Base-by-base conservation (phyloP, 1,284 basidiomycete genomes). In the Ustilago curta region DNA sequence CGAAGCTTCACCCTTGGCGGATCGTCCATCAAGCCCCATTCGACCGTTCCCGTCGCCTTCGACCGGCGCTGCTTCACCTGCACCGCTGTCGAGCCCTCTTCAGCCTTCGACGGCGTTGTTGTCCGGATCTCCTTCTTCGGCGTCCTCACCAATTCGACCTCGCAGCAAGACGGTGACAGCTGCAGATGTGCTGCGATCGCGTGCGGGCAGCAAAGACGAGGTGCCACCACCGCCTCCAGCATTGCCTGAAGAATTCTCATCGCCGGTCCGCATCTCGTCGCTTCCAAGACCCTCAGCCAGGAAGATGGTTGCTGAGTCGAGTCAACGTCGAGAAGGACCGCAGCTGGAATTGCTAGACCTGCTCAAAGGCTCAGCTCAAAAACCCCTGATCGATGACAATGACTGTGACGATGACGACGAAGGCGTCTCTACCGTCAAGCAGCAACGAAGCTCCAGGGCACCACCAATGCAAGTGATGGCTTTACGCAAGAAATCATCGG, bases 111-210 rank as follows among this genome's bases (percentile, higher is more conserved):
- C 44, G 9, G 37, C 57, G 6, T 14, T 49, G 21, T 5, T 42
- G 25, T 31, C 43, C 18, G 59, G 50, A 12, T 52, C 35, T 19
- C 14, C 64, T 16, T 43, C 40, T 23, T 53, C 39, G 27, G 40
- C 25, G 5, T 48, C 56, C 11, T 70, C 67, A 29, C 61, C 67
- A 2, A 18, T 19, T 0, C 52, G 71, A 29, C 63, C 67, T 16
- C 51, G 72, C 25, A 63, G 59, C 35, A 60, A 60, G 9, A 75
- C 72, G 1, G 68, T 70, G 4, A 75, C 67, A 4, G 67, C 68
- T 0, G 72, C 72, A 16, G 67, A 70, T 21, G 48, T 67, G 12
- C 6, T 61, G 2, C 48, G 55, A 19, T 55, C 56, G n/a, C 63
- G 67, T 19, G 39, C 43, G 9, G 32, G 19, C 7, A 47, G 21